Percentiles rank a stretch among this genome's conserved stretches.
Conservation (phyloP, 1,139 yeast genomes). For the Suzukiozyma palmioleophila region DNA sequence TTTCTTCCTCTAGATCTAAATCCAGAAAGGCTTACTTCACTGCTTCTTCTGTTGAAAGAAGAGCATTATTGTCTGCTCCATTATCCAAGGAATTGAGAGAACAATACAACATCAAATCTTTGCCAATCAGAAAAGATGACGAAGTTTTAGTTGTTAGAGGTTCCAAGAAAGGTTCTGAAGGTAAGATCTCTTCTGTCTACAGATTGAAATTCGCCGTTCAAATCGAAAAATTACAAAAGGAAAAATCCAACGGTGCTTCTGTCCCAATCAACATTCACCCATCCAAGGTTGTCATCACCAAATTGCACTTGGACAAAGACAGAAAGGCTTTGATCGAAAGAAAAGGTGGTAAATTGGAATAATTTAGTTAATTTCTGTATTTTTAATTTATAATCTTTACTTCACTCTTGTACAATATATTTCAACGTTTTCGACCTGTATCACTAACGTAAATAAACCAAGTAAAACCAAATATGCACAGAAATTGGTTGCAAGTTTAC, state of each 20-base stretch:
- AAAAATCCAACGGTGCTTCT: conserved; percentile 97
- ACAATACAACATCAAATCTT: conserved; percentile 92
- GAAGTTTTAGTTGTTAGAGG: conserved; percentile 97
- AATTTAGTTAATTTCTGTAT: conserved; percentile 12
- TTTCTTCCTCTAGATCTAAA: conserved; percentile 99
- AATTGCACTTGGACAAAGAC: conserved; percentile 97
- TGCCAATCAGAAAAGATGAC: conserved; percentile 98
- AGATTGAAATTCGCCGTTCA: conserved; percentile 97
- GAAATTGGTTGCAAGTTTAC: too few relatives aligned
- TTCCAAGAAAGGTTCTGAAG: conserved; percentile 99
- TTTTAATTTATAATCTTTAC: background rate
- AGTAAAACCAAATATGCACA: too few relatives aligned
- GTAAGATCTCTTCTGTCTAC: conserved; percentile 97
- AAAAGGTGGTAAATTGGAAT: conserved; percentile 37
- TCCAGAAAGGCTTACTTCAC: conserved; percentile 99
- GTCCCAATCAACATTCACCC: conserved; percentile 98
- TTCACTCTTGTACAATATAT: conserved; percentile 1
- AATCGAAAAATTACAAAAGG: conserved; percentile 96
- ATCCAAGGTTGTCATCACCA: conserved; percentile 98
- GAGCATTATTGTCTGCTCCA: conserved; percentile 96
- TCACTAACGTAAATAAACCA: too few relatives aligned
- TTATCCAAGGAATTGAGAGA: conserved; percentile 98
- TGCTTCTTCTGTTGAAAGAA: conserved; percentile 96
- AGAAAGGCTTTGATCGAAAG: conserved; percentile 91
- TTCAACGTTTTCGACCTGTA: background rate